Base-by-base conservation (phyloP, 192 early-diverging fungal genomes). In the Phycomyces blakesleeanus region DNA sequence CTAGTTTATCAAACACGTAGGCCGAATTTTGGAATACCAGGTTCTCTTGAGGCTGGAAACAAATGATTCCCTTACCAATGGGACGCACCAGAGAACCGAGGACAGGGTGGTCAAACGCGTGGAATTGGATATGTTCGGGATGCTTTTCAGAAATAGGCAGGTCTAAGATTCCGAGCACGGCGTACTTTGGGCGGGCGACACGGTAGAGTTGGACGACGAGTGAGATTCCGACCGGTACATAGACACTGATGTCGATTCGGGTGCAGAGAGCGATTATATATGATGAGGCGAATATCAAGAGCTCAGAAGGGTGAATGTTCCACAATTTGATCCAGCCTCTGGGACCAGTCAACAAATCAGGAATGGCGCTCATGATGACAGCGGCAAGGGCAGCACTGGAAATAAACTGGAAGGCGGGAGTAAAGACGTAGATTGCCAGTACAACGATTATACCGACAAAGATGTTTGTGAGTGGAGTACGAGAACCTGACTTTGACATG, bases 291-390 rank as follows among this genome's bases (percentile, higher is more conserved):
- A 83, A 85, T 12, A 78, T 73, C 0, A 81, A 1, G 21, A 88
- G 73, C 59, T 90, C 88, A 44, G 70, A 63, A 18, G 83, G 81
- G 42, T 84, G 75, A n/a, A 86, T 75, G 39, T 81, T 68, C 86
- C 85, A 95, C 34, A 91, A 77, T 59, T 76, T 77, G 51, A 69
- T 78, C 60, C 88, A 68, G n/a, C 83, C 75, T 0, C 67, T 55
- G 3, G 86, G 87, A 18, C 83, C 79, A 2, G 78, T 72, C 44
- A 98, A 78, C 53, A 98, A 76, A 51, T 91, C 89, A 24, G 86
- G 76, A 25, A 98, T 91, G n/a, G 93, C 89, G 57, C 83, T 84
- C 64, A 93, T 88, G 65, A 96, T 92, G 40, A 98, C 83, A 0
- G 93, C 93, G 27, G 89, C 83, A 4, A 98, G 76, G 2, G 81